A percentile compares a stretch with the other conserved stretches of the same genome.
phyloP scores from a whole-genome alignment of 805 yeast species.

The Ogataea methylovora region DNA sequence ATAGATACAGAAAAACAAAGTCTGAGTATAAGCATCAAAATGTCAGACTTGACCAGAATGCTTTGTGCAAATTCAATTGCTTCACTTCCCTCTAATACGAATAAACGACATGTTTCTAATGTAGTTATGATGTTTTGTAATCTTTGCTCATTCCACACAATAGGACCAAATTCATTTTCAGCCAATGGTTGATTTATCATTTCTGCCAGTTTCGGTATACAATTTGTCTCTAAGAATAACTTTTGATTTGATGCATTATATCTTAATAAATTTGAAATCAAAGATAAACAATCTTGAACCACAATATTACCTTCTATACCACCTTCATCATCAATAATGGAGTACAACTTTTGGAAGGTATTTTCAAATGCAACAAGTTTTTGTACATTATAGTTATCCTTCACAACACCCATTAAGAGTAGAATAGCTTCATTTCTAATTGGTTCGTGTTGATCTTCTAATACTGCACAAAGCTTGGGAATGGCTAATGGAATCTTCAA shows the following conservation, averaged over 20 bases:
- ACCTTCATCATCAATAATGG: slow-evolving; percentile 80
- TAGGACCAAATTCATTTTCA: slow-evolving; percentile 31
- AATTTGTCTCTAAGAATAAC: slow-evolving; percentile 77
- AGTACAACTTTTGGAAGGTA: slow-evolving; percentile 74
- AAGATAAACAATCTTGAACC: slow-evolving; percentile 83
- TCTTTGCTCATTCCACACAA: slow-evolving; percentile 75
- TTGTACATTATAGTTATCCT: slow-evolving; percentile 79
- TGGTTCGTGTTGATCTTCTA: slow-evolving; percentile 71
- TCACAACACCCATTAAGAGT: slow-evolving; percentile 74
- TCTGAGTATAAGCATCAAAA: slow-evolving; percentile 58
- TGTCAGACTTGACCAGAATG: slow-evolving; percentile 49
- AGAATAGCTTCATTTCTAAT: slow-evolving; percentile 83
- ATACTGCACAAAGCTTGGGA: slow-evolving; percentile 56
- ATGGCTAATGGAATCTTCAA: slow-evolving; percentile 72
- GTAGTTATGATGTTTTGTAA: slow-evolving; percentile 57
- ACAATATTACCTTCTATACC: slow-evolving; percentile 82
- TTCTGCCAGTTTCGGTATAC: slow-evolving; percentile 56
- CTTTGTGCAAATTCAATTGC: slow-evolving; percentile 54
- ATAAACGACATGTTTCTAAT: slow-evolving; percentile 64
- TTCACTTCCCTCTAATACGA: slow-evolving; percentile 69
- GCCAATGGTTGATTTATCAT: slow-evolving; percentile 57
- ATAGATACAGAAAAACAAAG: slow-evolving; percentile 62
- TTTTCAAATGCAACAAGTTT: slow-evolving; percentile 92
- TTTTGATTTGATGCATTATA: slow-evolving; percentile 89
- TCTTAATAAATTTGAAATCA: slow-evolving; percentile 63